Conservation (phyloP, 208 protist genomes). For the Crithidia fasciculata region DNA sequence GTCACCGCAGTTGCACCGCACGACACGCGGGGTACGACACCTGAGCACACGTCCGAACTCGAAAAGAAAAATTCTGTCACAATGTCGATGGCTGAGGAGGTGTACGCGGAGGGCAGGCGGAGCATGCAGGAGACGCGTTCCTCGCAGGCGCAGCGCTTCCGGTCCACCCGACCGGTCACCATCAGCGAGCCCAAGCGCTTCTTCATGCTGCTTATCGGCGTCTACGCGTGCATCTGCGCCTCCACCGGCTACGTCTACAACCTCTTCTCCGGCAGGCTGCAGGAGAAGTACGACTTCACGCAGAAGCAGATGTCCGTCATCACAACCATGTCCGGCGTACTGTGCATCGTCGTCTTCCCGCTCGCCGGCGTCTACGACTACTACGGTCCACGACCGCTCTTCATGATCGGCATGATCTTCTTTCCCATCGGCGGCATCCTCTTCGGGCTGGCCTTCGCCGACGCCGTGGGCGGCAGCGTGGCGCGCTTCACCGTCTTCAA, state of each 20-base stretch:
- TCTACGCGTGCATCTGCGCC: constrained; percentile 63
- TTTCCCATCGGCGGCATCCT: constrained; percentile 59
- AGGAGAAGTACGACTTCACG: constrained; percentile 72
- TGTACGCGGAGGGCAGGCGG: constrained; percentile 26
- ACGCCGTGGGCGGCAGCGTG: constrained; percentile 62
- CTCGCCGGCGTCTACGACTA: constrained; percentile 75
- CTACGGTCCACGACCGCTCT: constrained; percentile 74
- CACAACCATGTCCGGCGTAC: constrained; percentile 52
- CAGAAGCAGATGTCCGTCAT: constrained; percentile 82
- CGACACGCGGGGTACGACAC: background rate
- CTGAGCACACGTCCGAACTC: background rate
- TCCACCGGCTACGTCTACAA: constrained; percentile 81
- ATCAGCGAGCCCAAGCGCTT: constrained; percentile 72
- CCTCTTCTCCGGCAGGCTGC: constrained; percentile 72
- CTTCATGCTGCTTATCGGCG: constrained; percentile 62
- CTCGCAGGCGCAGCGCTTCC: constrained; percentile 23
- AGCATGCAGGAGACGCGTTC: constrained; percentile 27
- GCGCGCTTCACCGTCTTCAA: constrained; percentile 59
- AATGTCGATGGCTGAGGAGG: constrained; percentile 23
- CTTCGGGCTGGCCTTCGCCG: constrained; percentile 66
- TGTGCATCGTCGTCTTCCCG: constrained; percentile 62
- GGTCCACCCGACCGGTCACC: constrained; percentile 7
- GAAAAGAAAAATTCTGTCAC: background rate
- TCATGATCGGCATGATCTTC: constrained; percentile 51
- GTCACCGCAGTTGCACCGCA: background rate